A percentile compares a stretch with the other conserved stretches of the same genome.
These are phyloP conservation scores for Prinsepia uniflora DNA, from an alignment of 306 rosid genomes.

Conservation along the genomic window DNA sequence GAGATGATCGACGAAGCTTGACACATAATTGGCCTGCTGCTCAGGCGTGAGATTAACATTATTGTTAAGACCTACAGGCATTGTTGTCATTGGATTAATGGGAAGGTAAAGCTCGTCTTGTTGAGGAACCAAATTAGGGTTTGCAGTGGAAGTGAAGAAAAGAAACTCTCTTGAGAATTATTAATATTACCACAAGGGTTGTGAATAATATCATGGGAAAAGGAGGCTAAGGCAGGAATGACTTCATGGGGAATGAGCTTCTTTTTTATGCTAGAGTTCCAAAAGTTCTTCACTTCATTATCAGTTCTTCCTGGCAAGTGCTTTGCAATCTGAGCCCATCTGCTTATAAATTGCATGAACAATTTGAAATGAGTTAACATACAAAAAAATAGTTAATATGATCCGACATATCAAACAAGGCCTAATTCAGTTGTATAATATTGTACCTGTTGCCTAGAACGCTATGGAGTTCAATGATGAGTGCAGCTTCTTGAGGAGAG, in stretches of 20 bases:
- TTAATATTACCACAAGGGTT: slow-evolving; percentile 27
- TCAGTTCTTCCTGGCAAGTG: slow-evolving; percentile 99
- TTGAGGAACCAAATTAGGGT: slow-evolving; percentile 41
- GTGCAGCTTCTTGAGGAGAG: slow-evolving; percentile 88
- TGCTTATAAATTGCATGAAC: slow-evolving; percentile 18
- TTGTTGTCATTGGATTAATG: slow-evolving; percentile 33
- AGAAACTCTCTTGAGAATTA: slow-evolving; percentile 41
- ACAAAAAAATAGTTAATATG: background rate
- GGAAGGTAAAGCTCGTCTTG: slow-evolving; percentile 53
- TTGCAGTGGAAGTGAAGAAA: slow-evolving; percentile 56
- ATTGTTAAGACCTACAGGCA: slow-evolving; percentile 17
- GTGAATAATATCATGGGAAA: slow-evolving; percentile 47
- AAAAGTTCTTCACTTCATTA: slow-evolving; percentile 95
- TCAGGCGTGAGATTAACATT: slow-evolving; percentile 30
- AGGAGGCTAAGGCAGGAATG: slow-evolving; percentile 43
- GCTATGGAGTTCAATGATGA: slow-evolving; percentile 83
- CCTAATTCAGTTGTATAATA: too few species aligned
- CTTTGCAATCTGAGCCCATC: slow-evolving; percentile 98
- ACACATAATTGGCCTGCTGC: slow-evolving; percentile 23
- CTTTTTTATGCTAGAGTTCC: slow-evolving; percentile 98
- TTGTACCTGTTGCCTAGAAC: slow-evolving; percentile 92
- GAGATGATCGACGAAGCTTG: slow-evolving; percentile 34
- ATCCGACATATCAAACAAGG: too few species aligned
- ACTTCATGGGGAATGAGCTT: slow-evolving; percentile 63
- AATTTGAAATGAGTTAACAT: background rate